Evolutionary conservation across 768 basidiomycete genomes (phyloP).

Genomic region (Symmetrospora coprosmae): DNA sequence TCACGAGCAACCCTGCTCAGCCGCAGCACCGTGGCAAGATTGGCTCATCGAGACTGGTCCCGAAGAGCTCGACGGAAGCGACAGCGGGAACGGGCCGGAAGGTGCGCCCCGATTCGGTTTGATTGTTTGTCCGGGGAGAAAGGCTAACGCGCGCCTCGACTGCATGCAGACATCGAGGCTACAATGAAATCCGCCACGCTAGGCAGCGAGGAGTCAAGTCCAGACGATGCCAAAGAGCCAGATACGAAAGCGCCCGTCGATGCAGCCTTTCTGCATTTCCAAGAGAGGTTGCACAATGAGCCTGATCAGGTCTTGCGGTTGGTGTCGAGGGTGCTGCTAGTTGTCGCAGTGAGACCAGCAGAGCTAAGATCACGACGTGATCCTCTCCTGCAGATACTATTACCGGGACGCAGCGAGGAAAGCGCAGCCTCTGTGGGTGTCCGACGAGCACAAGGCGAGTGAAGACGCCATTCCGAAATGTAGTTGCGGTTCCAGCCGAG

Average conservation of each 20-base stretch:
- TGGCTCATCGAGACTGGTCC: slow-evolving; percentile 20
- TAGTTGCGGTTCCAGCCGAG: not conserved
- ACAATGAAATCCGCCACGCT: not conserved
- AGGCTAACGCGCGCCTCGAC: not conserved
- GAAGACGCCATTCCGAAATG: not conserved
- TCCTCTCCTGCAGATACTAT: slow-evolving; percentile 5
- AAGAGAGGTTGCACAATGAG: slow-evolving; percentile 28
- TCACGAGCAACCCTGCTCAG: not conserved
- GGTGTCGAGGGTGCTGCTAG: too few species aligned
- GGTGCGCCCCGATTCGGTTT: not conserved
- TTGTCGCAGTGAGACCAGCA: too few species aligned
- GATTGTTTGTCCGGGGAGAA: not conserved
- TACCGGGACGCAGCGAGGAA: not conserved
- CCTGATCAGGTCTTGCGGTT: slow-evolving; percentile 32
- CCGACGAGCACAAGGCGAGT: not conserved
- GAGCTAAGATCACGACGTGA: not conserved
- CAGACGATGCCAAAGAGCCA: slow-evolving; percentile 23
- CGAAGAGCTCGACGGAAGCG: slow-evolving; percentile 1
- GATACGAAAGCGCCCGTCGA: slow-evolving; percentile 30
- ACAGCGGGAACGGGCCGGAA: too few species aligned
- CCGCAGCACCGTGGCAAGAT: slow-evolving; percentile 6
- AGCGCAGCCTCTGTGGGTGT: slow-evolving; percentile 8
- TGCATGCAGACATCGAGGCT: not conserved
- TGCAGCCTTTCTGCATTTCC: slow-evolving; percentile 28
- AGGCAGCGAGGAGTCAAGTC: slow-evolving; percentile 9